Percentiles rank a stretch among this genome's conserved stretches.
These are phyloP conservation scores for Talaromyces sp. DNA, from an alignment of 2,329 filamentous ascomycete species.

Conservation along the genomic window DNA sequence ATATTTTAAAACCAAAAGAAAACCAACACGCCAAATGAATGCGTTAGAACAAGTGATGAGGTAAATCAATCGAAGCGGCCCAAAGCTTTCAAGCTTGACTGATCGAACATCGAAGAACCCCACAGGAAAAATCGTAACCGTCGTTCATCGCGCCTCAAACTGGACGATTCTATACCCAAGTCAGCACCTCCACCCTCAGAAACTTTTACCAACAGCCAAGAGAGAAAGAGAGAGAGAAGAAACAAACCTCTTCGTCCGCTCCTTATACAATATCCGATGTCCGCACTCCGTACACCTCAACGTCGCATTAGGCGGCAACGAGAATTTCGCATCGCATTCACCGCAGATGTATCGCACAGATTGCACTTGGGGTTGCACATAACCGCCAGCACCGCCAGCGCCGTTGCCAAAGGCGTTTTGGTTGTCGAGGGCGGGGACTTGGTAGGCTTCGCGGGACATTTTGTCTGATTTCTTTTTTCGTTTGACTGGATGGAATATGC, in stretches of 20 bases:
- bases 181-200: conserved; percentile 9
- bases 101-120: background rate
- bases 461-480: background rate
- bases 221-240: conserved; percentile 12
- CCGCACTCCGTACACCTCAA: conserved; percentile 92
- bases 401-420: conserved; percentile 44
- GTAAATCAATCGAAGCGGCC: background rate
- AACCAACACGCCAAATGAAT: conserved; percentile 20
- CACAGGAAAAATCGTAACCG: background rate
- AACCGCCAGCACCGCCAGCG: conserved; percentile 39
- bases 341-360: conserved; percentile 73
- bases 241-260: conserved; percentile 84
- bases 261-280: conserved; percentile 94
- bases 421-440: conserved; percentile 61
- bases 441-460: conserved; percentile 75
- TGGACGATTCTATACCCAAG: conserved; percentile 79
- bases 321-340: conserved; percentile 77
- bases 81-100: background rate
- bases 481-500: background rate
- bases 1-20: background rate
- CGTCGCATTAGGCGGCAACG: conserved; percentile 72
- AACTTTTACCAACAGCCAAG: background rate
- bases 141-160: conserved; percentile 80
- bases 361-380: conserved; percentile 48
- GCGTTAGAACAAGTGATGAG: conserved; percentile 14